Base-by-base conservation (phyloP, 2,329 filamentous ascomycete genomes). In the Ophidiomyces ophidiicola region DNA sequence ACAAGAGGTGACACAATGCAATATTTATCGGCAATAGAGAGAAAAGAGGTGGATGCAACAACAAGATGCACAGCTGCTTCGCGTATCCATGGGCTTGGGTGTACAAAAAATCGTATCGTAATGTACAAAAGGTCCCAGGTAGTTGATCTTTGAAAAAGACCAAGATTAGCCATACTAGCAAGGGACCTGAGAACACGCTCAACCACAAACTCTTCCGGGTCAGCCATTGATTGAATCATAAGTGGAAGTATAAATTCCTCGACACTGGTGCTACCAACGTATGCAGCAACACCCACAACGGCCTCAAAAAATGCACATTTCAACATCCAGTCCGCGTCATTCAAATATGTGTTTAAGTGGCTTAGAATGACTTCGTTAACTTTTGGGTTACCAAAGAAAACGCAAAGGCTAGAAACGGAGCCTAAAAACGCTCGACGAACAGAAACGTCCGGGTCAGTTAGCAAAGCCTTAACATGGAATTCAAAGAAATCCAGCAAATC, bases 251-350 rank as follows among this genome's bases (percentile, higher is more conserved):
- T 93, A 51, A 94, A 98, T 49, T 93, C 86, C 59, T 98, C 90
- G 21, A 98, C 64, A 49, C 80, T 92, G 23, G 79, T 82, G 44
- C 82, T 86, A 19, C 90, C 90, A 23, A 96, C 74, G 50, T 94
- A 94, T 1, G 83, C 76, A 3, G 87, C 84, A 47, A 98, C 87
- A 3, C 87, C 88, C 11, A 96, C 84, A 18, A 96, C 85, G 0
- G 86, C 84, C 53, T 94, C 87, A 53, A 98, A 94, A 56, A 96
- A 96, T 2, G 88, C 86, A 52, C 86, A 94, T 58, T 94, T 94
- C 21, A 98, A 66, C 57, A 85, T 85, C 90, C 90, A 98, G 56
- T 98, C 87, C 29, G 81, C 77, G 52, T 96, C 90, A 49, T 98
- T 98, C 6, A 98, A 65, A 52, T 98, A 98, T 0, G 90, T 98